These are phyloP conservation scores for Thraustochytrium sp. DNA, from an alignment of 352 stramenopile species.

Conservation along the genomic window DNA sequence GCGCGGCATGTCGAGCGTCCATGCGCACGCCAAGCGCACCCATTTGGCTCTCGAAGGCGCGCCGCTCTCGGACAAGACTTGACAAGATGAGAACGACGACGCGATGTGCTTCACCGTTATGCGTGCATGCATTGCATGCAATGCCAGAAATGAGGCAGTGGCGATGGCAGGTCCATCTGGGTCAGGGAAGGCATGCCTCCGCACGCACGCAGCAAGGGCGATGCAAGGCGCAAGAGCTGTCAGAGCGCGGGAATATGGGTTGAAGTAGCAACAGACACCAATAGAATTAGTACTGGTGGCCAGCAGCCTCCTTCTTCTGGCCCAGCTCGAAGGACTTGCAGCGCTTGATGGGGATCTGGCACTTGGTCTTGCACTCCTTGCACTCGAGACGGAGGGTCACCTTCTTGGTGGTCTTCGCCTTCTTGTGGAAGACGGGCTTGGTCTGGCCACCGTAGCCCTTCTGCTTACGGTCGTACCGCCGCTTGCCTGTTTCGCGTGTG, in stretches of 20 bases:
- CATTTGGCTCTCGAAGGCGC: no score
- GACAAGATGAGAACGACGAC: no score
- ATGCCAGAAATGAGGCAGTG: no score
- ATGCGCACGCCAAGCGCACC: no score
- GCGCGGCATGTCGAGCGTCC: no score
- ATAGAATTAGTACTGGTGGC: conserved; percentile 87
- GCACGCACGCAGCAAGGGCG: background rate
- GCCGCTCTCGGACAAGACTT: no score
- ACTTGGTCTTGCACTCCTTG: conserved; percentile 99
- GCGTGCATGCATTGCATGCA: no score
- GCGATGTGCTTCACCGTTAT: no score
- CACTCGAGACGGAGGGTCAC: conserved; percentile 96
- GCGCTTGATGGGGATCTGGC: conserved; percentile 96
- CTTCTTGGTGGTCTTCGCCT: conserved; percentile 98
- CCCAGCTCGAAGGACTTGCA: conserved; percentile 99
- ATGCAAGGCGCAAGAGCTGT: background rate
- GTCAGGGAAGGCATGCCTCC: no score
- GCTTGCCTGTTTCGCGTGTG: conserved; percentile 60
- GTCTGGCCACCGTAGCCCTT: conserved; percentile 99
- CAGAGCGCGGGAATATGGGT: background rate
- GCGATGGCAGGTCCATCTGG: no score
- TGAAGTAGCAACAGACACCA: background rate
- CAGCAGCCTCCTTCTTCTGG: conserved; percentile 96
- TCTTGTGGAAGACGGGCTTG: conserved; percentile 99
- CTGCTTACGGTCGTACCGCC: conserved; percentile 99